Conservation (phyloP, 2,329 filamentous ascomycete genomes). For the Aspergillus bombycis region DNA sequence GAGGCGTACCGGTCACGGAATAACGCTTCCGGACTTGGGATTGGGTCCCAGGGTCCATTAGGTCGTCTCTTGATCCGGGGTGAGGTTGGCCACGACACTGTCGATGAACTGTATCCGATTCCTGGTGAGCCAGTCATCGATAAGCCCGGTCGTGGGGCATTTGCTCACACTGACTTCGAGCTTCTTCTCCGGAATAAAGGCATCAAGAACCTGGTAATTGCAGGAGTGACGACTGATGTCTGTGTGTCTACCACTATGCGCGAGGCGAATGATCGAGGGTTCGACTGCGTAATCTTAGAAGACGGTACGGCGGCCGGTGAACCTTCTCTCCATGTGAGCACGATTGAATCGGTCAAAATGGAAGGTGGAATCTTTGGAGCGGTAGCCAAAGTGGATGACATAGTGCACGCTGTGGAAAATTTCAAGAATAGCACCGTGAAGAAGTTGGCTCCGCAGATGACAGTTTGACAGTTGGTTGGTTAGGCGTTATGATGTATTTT, state of each 20-base stretch:
- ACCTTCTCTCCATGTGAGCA: constrained; percentile 43
- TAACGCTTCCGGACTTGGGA: constrained; percentile 54
- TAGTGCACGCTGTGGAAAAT: constrained; percentile 46
- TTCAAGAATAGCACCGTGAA: constrained; percentile 47
- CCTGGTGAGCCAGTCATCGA: constrained; percentile 56
- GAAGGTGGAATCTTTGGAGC: constrained; percentile 52
- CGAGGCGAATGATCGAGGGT: constrained; percentile 60
- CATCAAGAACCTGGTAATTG: constrained; percentile 56
- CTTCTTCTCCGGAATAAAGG: constrained; percentile 54
- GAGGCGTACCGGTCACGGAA: constrained; percentile 58
- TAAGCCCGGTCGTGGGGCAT: constrained; percentile 58
- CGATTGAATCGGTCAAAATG: constrained; percentile 49
- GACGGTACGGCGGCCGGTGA: constrained; percentile 52
- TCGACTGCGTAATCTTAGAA: constrained; percentile 56
- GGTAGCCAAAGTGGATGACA: constrained; percentile 42
- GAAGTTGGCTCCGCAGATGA: constrained; percentile 47
- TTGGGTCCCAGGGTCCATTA: constrained; percentile 57
- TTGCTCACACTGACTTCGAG: constrained; percentile 59
- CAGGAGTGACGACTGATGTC: constrained; percentile 60
- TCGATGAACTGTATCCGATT: constrained; percentile 56
- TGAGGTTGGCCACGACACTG: constrained; percentile 60
- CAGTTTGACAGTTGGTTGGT: constrained; percentile 20
- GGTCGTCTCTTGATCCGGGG: constrained; percentile 63
- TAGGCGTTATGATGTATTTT: background rate
- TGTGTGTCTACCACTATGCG: constrained; percentile 60